Evolutionary conservation across 2,329 filamentous ascomycete species (phyloP).

Genomic region (Piedraia hortae): DNA sequence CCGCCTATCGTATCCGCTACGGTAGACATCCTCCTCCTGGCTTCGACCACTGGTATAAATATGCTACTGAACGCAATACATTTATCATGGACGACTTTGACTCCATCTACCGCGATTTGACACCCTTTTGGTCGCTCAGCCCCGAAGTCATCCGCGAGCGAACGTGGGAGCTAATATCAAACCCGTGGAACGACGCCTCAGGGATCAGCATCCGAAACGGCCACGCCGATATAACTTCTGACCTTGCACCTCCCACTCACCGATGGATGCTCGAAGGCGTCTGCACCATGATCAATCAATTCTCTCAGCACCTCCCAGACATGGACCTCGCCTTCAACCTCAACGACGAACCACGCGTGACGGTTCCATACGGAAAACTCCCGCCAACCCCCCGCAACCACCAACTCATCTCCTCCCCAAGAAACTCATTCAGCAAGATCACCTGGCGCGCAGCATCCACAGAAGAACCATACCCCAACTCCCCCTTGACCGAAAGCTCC

Average conservation of each 20-base stretch:
- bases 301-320: slow-evolving; percentile 27
- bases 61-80: slow-evolving; percentile 23
- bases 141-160: slow-evolving; percentile 24
- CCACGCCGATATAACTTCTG: slow-evolving; percentile 20
- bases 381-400: slow-evolving; percentile 5
- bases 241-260: slow-evolving; percentile 27
- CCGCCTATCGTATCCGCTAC: slow-evolving; percentile 25
- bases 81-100: slow-evolving; percentile 32
- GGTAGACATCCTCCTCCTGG: slow-evolving; percentile 27
- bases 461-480: slow-evolving; percentile 7
- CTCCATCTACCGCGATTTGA: slow-evolving; percentile 27
- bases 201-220: slow-evolving; percentile 28
- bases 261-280: slow-evolving; percentile 30
- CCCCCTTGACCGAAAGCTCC: slow-evolving; percentile 9
- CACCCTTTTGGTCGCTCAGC: slow-evolving; percentile 26
- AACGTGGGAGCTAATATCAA: slow-evolving; percentile 25
- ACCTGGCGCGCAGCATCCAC: slow-evolving; percentile 12
- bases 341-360: slow-evolving; percentile 31
- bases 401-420: slow-evolving; percentile 1
- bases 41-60: slow-evolving; percentile 32
- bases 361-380: slow-evolving; percentile 20
- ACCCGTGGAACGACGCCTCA: slow-evolving; percentile 27
- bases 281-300: slow-evolving; percentile 25
- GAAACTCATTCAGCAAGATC: slow-evolving; percentile 13
- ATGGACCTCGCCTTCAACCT: slow-evolving; percentile 37